Percentiles rank a stretch among this genome's conserved stretches.
Conservation (phyloP, 352 stramenopile species). For the Phytopythium boreale region DNA sequence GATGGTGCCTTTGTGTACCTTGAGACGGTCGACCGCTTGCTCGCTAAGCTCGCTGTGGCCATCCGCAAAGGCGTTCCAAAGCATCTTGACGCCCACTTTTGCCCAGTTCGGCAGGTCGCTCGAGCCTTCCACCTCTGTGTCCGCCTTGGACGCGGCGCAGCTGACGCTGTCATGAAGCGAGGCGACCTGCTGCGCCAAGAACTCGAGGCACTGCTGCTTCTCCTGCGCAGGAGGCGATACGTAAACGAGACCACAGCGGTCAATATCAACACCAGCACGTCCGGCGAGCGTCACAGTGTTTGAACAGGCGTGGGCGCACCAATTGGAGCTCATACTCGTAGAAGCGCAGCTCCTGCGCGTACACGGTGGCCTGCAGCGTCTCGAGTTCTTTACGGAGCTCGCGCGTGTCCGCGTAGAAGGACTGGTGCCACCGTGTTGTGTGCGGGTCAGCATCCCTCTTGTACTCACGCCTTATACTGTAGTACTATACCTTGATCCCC, state of each 20-base stretch:
- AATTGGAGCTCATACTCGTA: slow-evolving; percentile 43
- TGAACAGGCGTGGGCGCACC: slow-evolving; percentile 17
- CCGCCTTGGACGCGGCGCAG: neutral
- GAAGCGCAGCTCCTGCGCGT: slow-evolving; percentile 53
- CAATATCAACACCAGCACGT: neutral
- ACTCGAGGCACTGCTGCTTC: slow-evolving; percentile 49
- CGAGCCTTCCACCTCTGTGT: neutral
- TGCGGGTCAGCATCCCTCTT: neutral
- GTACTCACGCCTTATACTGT: too few species aligned
- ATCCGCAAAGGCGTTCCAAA: slow-evolving; percentile 33
- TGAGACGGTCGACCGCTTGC: slow-evolving; percentile 31
- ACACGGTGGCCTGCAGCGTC: slow-evolving; percentile 54
- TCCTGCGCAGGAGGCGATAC: slow-evolving; percentile 27
- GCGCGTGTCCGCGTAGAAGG: slow-evolving; percentile 56
- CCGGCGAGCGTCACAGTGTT: neutral
- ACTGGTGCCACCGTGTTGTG: slow-evolving; percentile 14
- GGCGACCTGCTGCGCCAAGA: slow-evolving; percentile 32
- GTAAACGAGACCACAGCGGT: neutral
- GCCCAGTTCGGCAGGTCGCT: slow-evolving; percentile 27
- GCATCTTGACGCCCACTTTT: slow-evolving; percentile 29
- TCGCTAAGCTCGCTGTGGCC: slow-evolving; percentile 22
- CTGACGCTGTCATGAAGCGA: slow-evolving; percentile 22
- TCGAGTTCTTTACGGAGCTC: slow-evolving; percentile 50
- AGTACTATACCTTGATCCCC: slow-evolving; percentile 71
- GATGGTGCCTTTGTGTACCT: slow-evolving; percentile 14